Percentiles rank a stretch among this genome's conserved stretches.
phyloP scores from a whole-genome alignment of 2,329 filamentous ascomycete species.

The Sclerotinia nivalis region DNA sequence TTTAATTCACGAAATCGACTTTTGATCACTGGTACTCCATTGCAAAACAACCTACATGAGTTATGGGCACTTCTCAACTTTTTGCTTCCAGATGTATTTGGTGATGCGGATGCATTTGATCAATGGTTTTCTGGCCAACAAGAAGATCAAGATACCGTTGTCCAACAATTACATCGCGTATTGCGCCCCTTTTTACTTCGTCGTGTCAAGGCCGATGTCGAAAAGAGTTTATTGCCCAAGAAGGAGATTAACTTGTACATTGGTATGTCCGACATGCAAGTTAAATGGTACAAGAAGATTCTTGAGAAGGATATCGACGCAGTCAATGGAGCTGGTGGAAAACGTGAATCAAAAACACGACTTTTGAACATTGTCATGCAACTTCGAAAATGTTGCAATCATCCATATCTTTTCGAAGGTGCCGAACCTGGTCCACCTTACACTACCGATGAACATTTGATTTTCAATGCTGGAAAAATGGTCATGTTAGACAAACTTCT shows the following conservation, averaged over 20 bases:
- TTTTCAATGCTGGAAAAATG: slow-evolving; percentile 97
- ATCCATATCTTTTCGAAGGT: slow-evolving; percentile 96
- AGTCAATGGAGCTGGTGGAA: slow-evolving; percentile 93
- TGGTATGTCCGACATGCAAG: slow-evolving; percentile 98
- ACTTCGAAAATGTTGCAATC: slow-evolving; percentile 97
- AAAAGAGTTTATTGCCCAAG: slow-evolving; percentile 96
- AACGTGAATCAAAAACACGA: slow-evolving; percentile 95
- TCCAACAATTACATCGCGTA: slow-evolving; percentile 92
- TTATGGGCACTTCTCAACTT: slow-evolving; percentile 98
- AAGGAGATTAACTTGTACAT: slow-evolving; percentile 97
- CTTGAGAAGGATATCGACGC: slow-evolving; percentile 98
- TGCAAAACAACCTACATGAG: slow-evolving; percentile 98
- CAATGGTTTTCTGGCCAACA: slow-evolving; percentile 95
- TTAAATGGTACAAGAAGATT: slow-evolving; percentile 99
- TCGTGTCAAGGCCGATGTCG: slow-evolving; percentile 95
- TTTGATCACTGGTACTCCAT: slow-evolving; percentile 91
- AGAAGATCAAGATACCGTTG: slow-evolving; percentile 89
- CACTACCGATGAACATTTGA: slow-evolving; percentile 93
- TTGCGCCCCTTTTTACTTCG: slow-evolving; percentile 90
- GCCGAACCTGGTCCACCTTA: slow-evolving; percentile 96
- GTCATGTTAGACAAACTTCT: slow-evolving; percentile 91
- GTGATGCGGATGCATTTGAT: slow-evolving; percentile 94
- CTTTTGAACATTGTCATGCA: slow-evolving; percentile 99
- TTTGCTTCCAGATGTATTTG: slow-evolving; percentile 95
- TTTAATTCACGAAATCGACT: slow-evolving; percentile 95